These are phyloP conservation scores for Saccharomyces mikatae DNA, from an alignment of 805 yeast species.

Conservation along the genomic window DNA sequence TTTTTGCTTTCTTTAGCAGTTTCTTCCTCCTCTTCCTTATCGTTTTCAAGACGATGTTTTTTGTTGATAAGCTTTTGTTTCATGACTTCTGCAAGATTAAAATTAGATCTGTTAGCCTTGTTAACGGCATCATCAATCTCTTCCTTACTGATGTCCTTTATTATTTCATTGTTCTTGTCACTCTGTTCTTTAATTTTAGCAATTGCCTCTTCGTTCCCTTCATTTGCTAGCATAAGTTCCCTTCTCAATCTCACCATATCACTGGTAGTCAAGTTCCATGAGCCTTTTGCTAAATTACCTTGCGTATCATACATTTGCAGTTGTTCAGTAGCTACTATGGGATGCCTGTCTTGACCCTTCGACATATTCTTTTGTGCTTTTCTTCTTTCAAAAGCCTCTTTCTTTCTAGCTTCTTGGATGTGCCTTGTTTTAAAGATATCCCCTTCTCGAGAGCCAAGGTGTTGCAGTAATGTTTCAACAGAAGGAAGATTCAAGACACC, in stretches of 20 bases:
- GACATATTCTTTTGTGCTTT: slow-evolving; percentile 50
- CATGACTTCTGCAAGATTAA: slow-evolving; percentile 41
- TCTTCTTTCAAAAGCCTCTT: slow-evolving; percentile 56
- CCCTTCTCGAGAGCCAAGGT: slow-evolving; percentile 66
- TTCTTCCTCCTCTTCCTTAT: slow-evolving; percentile 14
- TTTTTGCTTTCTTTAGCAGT: slow-evolving; percentile 5
- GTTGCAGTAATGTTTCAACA: slow-evolving; percentile 62
- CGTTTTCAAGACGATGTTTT: slow-evolving; percentile 22
- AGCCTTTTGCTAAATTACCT: slow-evolving; percentile 68
- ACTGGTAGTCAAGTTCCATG: slow-evolving; percentile 53
- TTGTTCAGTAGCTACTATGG: slow-evolving; percentile 56
- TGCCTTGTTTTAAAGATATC: slow-evolving; percentile 65
- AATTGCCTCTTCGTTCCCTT: slow-evolving; percentile 64
- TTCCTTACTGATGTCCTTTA: slow-evolving; percentile 24
- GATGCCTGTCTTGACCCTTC: slow-evolving; percentile 71
- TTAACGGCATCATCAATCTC: slow-evolving; percentile 26
- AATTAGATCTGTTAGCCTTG: slow-evolving; percentile 33
- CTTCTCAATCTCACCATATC: slow-evolving; percentile 61
- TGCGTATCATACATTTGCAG: slow-evolving; percentile 69
- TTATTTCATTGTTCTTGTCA: slow-evolving; percentile 20
- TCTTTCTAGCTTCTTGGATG: slow-evolving; percentile 61
- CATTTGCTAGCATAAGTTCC: slow-evolving; percentile 58
- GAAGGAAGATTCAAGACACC: slow-evolving; percentile 71
- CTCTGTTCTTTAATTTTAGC: slow-evolving; percentile 44
- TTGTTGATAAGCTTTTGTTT: slow-evolving; percentile 30